Evolutionary conservation across 331 rosid genomes (phyloP).

Genomic region (Rosa hybrid): DNA sequence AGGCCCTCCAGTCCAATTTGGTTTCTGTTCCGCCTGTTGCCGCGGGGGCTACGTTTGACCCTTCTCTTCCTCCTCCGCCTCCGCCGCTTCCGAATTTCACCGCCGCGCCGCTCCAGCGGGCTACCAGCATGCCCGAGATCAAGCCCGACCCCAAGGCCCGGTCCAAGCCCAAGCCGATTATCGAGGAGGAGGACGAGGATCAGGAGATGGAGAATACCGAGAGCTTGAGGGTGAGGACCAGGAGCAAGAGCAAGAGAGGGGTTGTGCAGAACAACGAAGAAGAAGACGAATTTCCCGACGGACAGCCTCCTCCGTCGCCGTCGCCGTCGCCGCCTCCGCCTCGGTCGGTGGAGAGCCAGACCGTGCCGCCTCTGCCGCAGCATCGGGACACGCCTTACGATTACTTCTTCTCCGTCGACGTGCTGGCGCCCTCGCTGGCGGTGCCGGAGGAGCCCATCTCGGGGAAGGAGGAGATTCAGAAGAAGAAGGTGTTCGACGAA

Average conservation of each 20-base stretch:
- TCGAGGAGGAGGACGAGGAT: conserved; percentile 57
- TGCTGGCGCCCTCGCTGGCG: conserved; percentile 54
- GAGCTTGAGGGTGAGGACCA: conserved; percentile 30
- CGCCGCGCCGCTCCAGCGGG: conserved; percentile 50
- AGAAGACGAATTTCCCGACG: conserved; percentile 17
- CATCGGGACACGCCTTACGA: conserved; percentile 52
- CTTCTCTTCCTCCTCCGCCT: conserved; percentile 30
- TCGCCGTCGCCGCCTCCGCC: conserved; percentile 8
- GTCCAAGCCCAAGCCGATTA: conserved; percentile 41
- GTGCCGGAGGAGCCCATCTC: conserved; percentile 35
- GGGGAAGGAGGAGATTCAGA: conserved; percentile 36
- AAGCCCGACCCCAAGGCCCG: conserved; percentile 31
- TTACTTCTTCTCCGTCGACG: conserved; percentile 59
- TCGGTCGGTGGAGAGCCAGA: conserved; percentile 26
- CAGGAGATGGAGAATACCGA: conserved; percentile 44
- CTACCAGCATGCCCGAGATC: conserved; percentile 75
- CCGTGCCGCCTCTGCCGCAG: conserved; percentile 28
- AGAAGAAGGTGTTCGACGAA: conserved; percentile 34
- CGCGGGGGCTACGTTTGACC: background rate
- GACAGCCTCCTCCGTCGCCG: conserved; percentile 45
- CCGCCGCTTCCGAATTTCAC: conserved; percentile 27
- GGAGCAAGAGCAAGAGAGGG: conserved; percentile 21
- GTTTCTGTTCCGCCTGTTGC: background rate
- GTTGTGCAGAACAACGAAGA: conserved; percentile 26
- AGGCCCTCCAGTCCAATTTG: background rate